Base-by-base conservation (phyloP, 1,284 basidiomycete genomes). In the Apiotrichum domesticum region DNA sequence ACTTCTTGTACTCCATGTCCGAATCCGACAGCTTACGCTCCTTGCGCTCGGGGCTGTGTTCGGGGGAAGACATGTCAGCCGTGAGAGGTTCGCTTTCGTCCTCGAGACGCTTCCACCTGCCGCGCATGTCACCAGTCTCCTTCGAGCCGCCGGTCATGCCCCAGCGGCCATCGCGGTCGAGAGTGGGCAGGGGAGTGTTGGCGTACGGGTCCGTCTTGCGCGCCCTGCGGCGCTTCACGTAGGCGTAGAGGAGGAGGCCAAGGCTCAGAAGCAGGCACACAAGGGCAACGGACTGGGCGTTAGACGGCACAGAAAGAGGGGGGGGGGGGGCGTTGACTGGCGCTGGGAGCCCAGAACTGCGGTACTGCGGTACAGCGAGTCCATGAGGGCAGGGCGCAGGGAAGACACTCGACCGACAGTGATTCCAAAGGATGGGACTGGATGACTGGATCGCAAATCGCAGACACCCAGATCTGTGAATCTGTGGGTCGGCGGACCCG, bases 71-170 rank as follows among this genome's bases (percentile, higher is more conserved):
- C 35, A 48, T 34, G 35, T 48, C 46, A n/a, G 35, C 46, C 8
- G 46, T 48, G 35, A 48, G 46, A 14, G 46, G 47, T 21, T 21
- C 47, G 47, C 35, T 40, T 35, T 49, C 47, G 35, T 49, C 47
- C 4, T 40, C 47, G 15, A 49, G 35, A 14, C 47, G 35, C 33
- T 6, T 40, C 47, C 47, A 49, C 35, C 40, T 49, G 35, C 47
- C 47, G 15, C 47, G 35, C 3, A 35, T 35, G 37, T 49, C 47
- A n/a, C 37, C 21, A 21, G 21, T 21, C 33, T n/a, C n/a, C 10
- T 6, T 7, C 8, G n/a, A 6, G 6, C 7, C 21, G 10, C 32
- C 45, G 35, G 46, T 47, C 6, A 47, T n/a, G 35, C 47, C 35
- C 47, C 47, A 49, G 35, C 35, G n/a, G 15, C 35, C 47, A 4